phyloP scores from a whole-genome alignment of 2,329 filamentous ascomycete species.

The Gnomoniopsis sp. region DNA sequence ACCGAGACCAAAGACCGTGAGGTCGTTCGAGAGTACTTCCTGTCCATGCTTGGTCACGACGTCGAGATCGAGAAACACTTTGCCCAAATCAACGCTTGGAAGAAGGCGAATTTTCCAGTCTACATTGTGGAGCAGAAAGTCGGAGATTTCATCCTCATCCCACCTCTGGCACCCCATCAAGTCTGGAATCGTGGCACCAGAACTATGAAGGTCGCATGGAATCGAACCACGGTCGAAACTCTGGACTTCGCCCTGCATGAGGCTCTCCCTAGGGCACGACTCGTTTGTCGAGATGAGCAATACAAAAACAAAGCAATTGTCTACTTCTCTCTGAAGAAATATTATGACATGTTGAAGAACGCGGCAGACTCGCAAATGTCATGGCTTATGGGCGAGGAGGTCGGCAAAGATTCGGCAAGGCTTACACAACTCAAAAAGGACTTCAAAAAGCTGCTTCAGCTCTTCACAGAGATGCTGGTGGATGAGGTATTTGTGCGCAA shows the following conservation, averaged over 20 bases:
- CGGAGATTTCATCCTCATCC: slow-evolving; percentile 91
- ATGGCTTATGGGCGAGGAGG: slow-evolving; percentile 43
- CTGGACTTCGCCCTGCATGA: slow-evolving; percentile 82
- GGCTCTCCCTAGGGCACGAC: slow-evolving; percentile 79
- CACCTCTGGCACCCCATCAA: slow-evolving; percentile 89
- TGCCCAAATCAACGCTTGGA: slow-evolving; percentile 93
- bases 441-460: slow-evolving; percentile 73
- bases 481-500: slow-evolving; percentile 81
- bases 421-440: slow-evolving; percentile 73
- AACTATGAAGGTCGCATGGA: slow-evolving; percentile 98
- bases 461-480: slow-evolving; percentile 76
- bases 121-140: slow-evolving; percentile 88
- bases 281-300: slow-evolving; percentile 95
- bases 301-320: slow-evolving; percentile 98
- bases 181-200: slow-evolving; percentile 97
- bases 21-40: slow-evolving; percentile 87
- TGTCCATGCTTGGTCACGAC: slow-evolving; percentile 89
- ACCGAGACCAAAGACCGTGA: slow-evolving; percentile 91
- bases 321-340: slow-evolving; percentile 82
- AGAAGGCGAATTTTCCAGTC: slow-evolving; percentile 86
- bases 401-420: slow-evolving; percentile 35
- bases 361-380: slow-evolving; percentile 48
- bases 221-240: slow-evolving; percentile 88
- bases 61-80: slow-evolving; percentile 97
- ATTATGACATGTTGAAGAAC: slow-evolving; percentile 57